A percentile compares a stretch with the other conserved stretches of the same genome.
Evolutionary conservation across 176 grass and related monocot genomes (phyloP).

Genomic region (Avena atlantica): DNA sequence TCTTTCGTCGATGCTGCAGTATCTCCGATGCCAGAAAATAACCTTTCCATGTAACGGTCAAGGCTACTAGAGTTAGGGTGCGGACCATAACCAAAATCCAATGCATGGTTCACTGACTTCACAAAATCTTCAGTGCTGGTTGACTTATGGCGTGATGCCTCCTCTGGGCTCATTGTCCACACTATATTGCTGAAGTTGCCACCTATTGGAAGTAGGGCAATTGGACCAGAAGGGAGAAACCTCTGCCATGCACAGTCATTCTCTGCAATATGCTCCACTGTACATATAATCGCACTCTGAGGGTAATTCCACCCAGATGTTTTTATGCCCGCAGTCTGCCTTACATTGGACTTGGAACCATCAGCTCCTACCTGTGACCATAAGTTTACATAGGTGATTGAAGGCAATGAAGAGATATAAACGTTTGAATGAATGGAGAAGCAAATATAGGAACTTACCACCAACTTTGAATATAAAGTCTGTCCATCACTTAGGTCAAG

Average conservation of each 20-base stretch:
- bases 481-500: constrained; percentile 81
- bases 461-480: constrained; percentile 80
- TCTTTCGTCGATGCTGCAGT: constrained; percentile 71
- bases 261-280: constrained; percentile 70
- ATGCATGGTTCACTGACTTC: constrained; percentile 73
- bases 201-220: constrained; percentile 84
- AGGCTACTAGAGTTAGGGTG: constrained; percentile 61
- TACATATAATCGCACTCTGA: constrained; percentile 88
- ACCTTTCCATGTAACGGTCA: constrained; percentile 65
- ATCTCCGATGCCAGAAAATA: constrained; percentile 57
- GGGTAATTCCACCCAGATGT: constrained; percentile 87
- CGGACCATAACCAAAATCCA: constrained; percentile 82
- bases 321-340: constrained; percentile 76
- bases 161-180: constrained; percentile 94
- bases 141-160: constrained; percentile 63
- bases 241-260: constrained; percentile 91
- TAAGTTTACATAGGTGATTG: constrained; percentile 9
- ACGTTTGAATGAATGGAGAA: constrained; percentile 15
- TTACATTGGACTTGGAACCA: constrained; percentile 85
- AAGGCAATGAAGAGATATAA: constrained; percentile 26
- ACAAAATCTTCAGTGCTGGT: constrained; percentile 82
- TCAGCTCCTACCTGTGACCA: constrained; percentile 84
- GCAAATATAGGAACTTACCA: constrained; percentile 65
- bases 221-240: constrained; percentile 91
- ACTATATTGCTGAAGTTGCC: constrained; percentile 95